Evolutionary conservation across 371 early-diverging fungal genomes (phyloP), one percentile per base, ranked within the genome.

Genomic region (Batrachochytrium dendrobatidis): DNA sequence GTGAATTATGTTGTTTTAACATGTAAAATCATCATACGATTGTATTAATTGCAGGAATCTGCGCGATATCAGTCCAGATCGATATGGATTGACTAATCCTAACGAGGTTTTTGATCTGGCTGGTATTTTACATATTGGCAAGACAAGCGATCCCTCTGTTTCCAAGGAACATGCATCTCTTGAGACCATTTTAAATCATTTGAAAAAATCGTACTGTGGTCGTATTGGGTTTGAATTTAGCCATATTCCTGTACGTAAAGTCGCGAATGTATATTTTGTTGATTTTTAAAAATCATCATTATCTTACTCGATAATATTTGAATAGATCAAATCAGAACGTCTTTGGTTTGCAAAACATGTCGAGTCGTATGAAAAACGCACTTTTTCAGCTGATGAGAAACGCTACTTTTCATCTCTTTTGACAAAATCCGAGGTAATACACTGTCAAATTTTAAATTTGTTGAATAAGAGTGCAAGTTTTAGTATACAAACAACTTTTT

Each of bases 191-290:
- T 32, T 89, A 58, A 62, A 74, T 33, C 87, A 92, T 58, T 76
- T 95, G 25, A 74, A 83, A 50, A 69, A 76, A 45, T 80, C 86
- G 6, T 95, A 94, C 71, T 85, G 88, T 66, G 90, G 88, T 44
- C 78, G 85, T 53, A 90, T 94, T 56, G 96, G 91, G 17, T 92
- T 89, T 65, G 96, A 95, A 78, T 94, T 95, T 73, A 82, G 79
- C 69, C 95, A 95, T 65, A 81, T 94, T 33, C 92, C 94, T 2
- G 86, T 83, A 76, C 58, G 71, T 55, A 15, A 45, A 18, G 39
- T n/a, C 39, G 39, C 39, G 12, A 28, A 28, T 15, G 10, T 34
- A 53, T 1, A 20, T 43, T 61, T 55, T 33, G 18, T 2, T 6
- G 0, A 31, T 34, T 26, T 10, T 29, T 7, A 32, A 26, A 1